phyloP scores from a whole-genome alignment of 139 green algal species.

The Pseudopediastrum boryanum region DNA sequence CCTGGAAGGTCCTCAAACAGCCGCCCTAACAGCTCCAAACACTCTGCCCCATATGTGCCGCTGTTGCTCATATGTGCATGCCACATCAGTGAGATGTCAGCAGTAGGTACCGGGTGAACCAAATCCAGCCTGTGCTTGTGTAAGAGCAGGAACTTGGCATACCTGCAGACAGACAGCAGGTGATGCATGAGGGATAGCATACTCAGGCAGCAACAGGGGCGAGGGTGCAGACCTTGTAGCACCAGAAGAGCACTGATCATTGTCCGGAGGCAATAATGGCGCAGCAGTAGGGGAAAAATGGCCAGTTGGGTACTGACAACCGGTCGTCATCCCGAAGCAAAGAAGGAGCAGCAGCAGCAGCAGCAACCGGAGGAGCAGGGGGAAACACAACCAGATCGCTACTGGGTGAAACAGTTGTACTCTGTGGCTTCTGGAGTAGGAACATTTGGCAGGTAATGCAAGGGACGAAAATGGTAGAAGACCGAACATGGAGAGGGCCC shows the following conservation, averaged over 20 bases:
- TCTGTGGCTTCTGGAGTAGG: too few species aligned
- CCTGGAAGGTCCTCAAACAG: constrained; percentile 17
- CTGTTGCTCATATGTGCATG: constrained; percentile 32
- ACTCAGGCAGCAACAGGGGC: too few species aligned
- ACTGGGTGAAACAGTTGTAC: too few species aligned
- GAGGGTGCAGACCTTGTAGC: background rate
- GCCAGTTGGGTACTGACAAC: too few species aligned
- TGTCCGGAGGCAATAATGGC: background rate
- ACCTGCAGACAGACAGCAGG: constrained; percentile 20
- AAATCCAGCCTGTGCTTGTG: constrained; percentile 33
- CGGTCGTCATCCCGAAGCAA: background rate
- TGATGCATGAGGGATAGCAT: too few species aligned
- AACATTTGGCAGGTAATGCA: too few species aligned
- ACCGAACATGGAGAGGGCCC: too few species aligned
- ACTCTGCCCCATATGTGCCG: constrained; percentile 23
- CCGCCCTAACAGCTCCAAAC: constrained; percentile 10
- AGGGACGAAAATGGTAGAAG: too few species aligned
- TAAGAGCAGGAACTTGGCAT: constrained; percentile 37
- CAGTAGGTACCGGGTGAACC: constrained; percentile 16
- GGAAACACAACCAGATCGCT: too few species aligned
- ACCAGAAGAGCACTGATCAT: background rate
- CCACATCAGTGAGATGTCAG: constrained; percentile 34
- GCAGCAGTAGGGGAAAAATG: background rate
- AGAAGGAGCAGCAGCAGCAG: background rate
- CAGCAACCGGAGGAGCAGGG: too few species aligned